phyloP scores from a whole-genome alignment of 345 rosid genomes.

The Carallia brachiata region DNA sequence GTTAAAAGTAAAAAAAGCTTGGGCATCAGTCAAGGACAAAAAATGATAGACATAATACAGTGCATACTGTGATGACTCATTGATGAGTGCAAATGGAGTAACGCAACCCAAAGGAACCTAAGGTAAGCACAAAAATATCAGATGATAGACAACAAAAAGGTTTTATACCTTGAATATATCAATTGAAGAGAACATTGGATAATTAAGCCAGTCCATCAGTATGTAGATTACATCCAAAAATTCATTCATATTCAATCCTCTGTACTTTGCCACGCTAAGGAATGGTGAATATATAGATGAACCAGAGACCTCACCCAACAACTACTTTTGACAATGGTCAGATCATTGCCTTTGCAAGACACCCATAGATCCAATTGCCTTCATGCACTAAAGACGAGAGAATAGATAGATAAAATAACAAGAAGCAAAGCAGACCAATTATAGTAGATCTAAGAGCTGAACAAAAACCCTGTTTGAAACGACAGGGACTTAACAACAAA shows the following conservation, averaged over 20 bases:
- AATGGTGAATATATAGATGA: too few species aligned
- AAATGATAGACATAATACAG: background rate
- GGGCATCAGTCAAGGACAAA: background rate
- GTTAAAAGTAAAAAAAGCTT: too few species aligned
- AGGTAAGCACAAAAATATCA: slow-evolving; percentile 12
- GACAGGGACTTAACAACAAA: too few species aligned
- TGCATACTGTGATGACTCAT: slow-evolving; percentile 76
- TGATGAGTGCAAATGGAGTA: slow-evolving; percentile 72
- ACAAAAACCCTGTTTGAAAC: background rate
- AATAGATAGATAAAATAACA: background rate
- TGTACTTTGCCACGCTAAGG: too few species aligned
- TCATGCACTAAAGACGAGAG: background rate
- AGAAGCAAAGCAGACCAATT: background rate
- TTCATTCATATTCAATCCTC: too few species aligned
- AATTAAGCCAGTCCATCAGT: too few species aligned
- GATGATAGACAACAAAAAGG: background rate
- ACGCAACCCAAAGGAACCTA: slow-evolving; percentile 87
- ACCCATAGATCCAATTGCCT: background rate
- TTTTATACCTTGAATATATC: background rate
- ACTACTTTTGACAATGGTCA: too few species aligned
- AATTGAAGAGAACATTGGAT: background rate
- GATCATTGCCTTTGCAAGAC: background rate
- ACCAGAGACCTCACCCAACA: too few species aligned
- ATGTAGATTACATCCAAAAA: too few species aligned
- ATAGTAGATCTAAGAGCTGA: background rate